Evolutionary conservation across 2,329 filamentous ascomycete genomes (phyloP).

Genomic region (Penicillium sp.): DNA sequence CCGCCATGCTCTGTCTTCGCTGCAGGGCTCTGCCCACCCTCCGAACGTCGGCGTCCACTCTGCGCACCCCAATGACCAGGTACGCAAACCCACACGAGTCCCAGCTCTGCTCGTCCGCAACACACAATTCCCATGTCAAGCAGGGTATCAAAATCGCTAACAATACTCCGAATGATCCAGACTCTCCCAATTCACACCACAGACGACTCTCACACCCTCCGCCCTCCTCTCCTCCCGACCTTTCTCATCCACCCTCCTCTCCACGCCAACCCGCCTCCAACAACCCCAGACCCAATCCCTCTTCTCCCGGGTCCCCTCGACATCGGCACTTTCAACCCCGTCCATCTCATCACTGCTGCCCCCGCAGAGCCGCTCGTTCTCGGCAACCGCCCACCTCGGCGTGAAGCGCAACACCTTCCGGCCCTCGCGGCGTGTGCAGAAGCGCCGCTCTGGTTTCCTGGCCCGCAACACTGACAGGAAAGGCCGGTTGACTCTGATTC

Average conservation of each 20-base stretch:
- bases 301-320: constrained; percentile 17
- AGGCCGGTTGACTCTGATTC: constrained; percentile 57
- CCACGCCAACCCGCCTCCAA: constrained; percentile 27
- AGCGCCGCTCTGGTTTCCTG: constrained; percentile 64
- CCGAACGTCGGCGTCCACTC: constrained; percentile 27
- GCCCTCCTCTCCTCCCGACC: constrained; percentile 39
- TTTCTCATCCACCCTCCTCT: constrained; percentile 44
- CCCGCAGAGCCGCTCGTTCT: constrained; percentile 43
- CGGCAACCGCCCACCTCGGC: constrained; percentile 45
- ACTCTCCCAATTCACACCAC: constrained; percentile 21
- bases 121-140: constrained; percentile 5
- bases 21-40: constrained; percentile 37
- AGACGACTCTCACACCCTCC: constrained; percentile 29
- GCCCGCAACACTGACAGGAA: constrained; percentile 54
- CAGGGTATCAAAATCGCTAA: constrained; percentile 7
- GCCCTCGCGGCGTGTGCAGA: constrained; percentile 61
- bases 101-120: constrained; percentile 1
- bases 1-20: constrained; percentile 38
- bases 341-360: constrained; percentile 28
- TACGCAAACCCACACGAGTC: constrained; percentile 14
- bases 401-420: constrained; percentile 58
- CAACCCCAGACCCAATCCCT: constrained; percentile 44
- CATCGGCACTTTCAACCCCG: constrained; percentile 16
- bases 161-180: constrained; percentile 2
- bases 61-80: constrained; percentile 26